Base-by-base conservation (phyloP, 257 asterid genomes). In the Salvia hispanica region DNA sequence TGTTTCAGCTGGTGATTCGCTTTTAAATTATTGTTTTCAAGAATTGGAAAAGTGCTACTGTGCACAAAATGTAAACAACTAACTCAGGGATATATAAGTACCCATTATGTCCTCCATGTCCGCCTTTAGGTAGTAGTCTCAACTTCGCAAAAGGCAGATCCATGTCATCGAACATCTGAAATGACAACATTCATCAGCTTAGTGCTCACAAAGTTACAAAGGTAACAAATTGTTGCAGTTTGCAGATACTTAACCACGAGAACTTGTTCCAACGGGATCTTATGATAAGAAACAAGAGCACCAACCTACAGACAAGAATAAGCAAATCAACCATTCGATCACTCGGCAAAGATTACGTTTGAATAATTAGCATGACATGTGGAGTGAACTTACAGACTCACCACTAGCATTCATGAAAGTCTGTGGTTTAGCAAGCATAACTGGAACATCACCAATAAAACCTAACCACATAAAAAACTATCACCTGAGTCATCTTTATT, bases 101-200 rank as follows among this genome's bases (percentile, higher is more conserved):
- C 99, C 99, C 97, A 33, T 94, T 94, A 71, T 94, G 99, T 43
- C 97, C 99, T 66, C 95, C 97, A 72, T 94, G 99, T 55, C 99
- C 99, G 75, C 99, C 99, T 84, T 94, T 91, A 21, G 99, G 99
- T 68, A 94, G 74, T 45, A 94, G 68, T 58, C 92, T 83, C 82
- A 91, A 81, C 81, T 91, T 94, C 0, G 90, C 95, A 60, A 88
- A 88, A 65, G 99, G 99, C 53, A 91, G 77, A 85, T 94, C 97
- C 86, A 91, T 69, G 81, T 94, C 99, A 68, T 94, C 97, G 70
- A 81, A 89, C 80, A 91, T 80, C 99, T 94, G 79, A 70, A 66
- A 62, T 43, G 50, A 16, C 43, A 61, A 58, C 55, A 62, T 18
- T 14, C 50, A 61, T 51, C 53, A 71, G 36, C 95, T 94, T 25